phyloP scores from a whole-genome alignment of 129 eudicot genomes.

The Flaveria ramosissima region DNA sequence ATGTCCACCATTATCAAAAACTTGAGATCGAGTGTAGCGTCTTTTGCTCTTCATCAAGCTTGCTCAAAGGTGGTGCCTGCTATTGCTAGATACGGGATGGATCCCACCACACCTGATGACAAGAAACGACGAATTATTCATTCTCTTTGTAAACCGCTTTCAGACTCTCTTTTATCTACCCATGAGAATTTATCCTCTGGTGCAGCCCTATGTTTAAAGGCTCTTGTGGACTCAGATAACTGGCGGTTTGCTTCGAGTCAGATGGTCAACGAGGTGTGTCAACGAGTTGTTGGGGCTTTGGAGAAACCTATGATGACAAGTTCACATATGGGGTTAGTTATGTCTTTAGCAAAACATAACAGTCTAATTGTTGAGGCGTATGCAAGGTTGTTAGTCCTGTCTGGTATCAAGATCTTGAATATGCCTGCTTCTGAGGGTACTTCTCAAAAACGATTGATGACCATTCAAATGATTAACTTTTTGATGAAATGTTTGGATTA shows the following conservation, averaged over 20 bases:
- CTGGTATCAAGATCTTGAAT: slow-evolving; percentile 58
- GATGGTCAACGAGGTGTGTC: slow-evolving; percentile 77
- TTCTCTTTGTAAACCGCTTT: slow-evolving; percentile 83
- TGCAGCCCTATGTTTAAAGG: slow-evolving; percentile 78
- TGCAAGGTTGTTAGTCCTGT: slow-evolving; percentile 59
- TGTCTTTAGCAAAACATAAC: slow-evolving; percentile 74
- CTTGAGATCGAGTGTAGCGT: slow-evolving; percentile 63
- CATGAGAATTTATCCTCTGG: slow-evolving; percentile 80
- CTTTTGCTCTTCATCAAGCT: slow-evolving; percentile 94
- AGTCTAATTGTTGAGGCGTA: slow-evolving; percentile 69
- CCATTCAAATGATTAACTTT: slow-evolving; percentile 80
- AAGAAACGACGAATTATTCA: slow-evolving; percentile 58
- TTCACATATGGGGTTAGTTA: slow-evolving; percentile 80
- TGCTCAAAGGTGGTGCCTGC: slow-evolving; percentile 93
- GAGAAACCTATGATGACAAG: slow-evolving; percentile 58
- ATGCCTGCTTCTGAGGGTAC: slow-evolving; percentile 50
- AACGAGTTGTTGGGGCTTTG: slow-evolving; percentile 71
- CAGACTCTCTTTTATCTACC: slow-evolving; percentile 67
- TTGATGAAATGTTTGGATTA: slow-evolving; percentile 82
- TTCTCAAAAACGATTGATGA: slow-evolving; percentile 68
- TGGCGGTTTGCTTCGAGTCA: slow-evolving; percentile 87
- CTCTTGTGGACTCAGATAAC: slow-evolving; percentile 84
- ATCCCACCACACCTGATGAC: slow-evolving; percentile 71
- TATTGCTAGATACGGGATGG: slow-evolving; percentile 78
- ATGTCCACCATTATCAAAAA: slow-evolving; percentile 71